These are phyloP conservation scores for Rosa chinensis DNA, from an alignment of 306 rosid species.

Conservation along the genomic window DNA sequence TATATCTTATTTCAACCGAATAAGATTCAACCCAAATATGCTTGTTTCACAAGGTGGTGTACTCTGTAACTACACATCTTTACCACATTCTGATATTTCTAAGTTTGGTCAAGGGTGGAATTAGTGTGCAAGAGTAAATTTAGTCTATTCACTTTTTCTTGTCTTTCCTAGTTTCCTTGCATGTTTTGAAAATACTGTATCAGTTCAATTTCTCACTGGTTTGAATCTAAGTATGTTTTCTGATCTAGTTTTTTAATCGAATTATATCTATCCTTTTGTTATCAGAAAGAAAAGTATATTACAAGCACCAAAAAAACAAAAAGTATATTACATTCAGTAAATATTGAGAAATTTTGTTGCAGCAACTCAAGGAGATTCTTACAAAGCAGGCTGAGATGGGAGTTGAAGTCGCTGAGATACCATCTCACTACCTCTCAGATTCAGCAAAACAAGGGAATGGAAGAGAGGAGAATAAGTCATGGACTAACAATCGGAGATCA, in stretches of 20 bases:
- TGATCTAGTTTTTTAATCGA: background rate
- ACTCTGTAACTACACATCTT: background rate
- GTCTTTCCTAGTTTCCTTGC: slow-evolving; percentile 1
- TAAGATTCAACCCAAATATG: background rate
- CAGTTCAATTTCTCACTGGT: background rate
- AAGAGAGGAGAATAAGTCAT: slow-evolving; percentile 33
- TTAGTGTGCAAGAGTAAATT: background rate
- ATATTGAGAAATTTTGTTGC: slow-evolving; percentile 23
- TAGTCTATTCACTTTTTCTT: background rate
- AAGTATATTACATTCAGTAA: background rate
- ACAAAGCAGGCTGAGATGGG: slow-evolving; percentile 93
- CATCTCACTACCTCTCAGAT: slow-evolving; percentile 63
- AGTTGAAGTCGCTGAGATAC: slow-evolving; percentile 92
- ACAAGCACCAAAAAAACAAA: background rate
- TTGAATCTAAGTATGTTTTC: background rate
- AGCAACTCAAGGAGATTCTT: slow-evolving; percentile 82
- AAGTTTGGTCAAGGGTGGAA: background rate
- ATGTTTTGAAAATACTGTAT: background rate
- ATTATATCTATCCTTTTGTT: background rate
- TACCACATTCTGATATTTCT: background rate
- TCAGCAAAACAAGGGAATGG: slow-evolving; percentile 33
- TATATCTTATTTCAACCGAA: background rate
- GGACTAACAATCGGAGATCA: slow-evolving; percentile 36
- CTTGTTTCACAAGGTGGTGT: background rate
- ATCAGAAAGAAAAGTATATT: background rate